Evolutionary conservation across 345 rosid species (phyloP).

Genomic region (Pelargonium nanum): DNA sequence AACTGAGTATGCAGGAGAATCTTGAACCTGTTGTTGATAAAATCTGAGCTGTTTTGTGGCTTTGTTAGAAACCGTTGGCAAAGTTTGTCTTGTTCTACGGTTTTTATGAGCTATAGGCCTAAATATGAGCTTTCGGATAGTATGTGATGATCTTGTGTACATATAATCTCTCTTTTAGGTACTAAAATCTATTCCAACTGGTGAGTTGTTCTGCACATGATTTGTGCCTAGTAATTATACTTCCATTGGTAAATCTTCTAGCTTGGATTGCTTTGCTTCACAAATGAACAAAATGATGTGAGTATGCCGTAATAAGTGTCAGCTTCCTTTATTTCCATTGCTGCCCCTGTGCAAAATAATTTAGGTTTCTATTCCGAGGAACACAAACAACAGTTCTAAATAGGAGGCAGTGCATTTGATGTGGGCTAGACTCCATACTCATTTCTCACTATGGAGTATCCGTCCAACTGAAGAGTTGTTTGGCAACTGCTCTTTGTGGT

Average conservation of each 20-base stretch:
- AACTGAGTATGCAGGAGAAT: background rate
- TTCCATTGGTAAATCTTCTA: background rate
- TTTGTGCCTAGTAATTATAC: conserved; percentile 3
- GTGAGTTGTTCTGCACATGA: background rate
- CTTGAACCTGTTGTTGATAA: background rate
- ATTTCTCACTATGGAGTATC: no score
- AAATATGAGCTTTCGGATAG: conserved; percentile 6
- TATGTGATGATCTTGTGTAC: conserved; percentile 2
- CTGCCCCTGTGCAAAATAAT: no score
- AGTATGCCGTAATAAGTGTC: no score
- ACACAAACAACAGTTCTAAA: no score
- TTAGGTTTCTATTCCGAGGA: no score
- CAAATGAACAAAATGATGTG: no score
- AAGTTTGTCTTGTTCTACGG: conserved; percentile 7
- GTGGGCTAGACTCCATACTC: no score
- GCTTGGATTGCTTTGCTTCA: background rate
- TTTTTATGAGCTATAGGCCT: conserved; percentile 7
- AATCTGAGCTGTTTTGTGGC: background rate
- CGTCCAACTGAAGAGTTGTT: no score
- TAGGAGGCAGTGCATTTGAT: no score
- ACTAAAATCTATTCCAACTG: conserved; percentile 1
- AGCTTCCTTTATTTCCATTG: no score
- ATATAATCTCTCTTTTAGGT: background rate
- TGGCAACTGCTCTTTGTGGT: background rate
- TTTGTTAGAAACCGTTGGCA: conserved; percentile 8